Evolutionary conservation across 2,329 filamentous ascomycete genomes (phyloP), one percentile per base, ranked within the genome.

Genomic region (Fusarium aywerte): DNA sequence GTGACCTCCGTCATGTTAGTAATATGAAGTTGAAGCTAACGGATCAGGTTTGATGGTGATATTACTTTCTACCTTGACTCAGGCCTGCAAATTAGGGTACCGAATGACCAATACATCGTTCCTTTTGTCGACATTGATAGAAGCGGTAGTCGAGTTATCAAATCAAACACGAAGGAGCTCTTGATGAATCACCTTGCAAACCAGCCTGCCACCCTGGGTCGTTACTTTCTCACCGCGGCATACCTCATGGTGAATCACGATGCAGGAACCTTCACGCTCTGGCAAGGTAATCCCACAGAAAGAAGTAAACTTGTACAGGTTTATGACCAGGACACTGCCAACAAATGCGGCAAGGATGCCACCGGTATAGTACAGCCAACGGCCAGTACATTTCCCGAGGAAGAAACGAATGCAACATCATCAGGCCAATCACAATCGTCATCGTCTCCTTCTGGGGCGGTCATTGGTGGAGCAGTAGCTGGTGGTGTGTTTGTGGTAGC

Each of bases 161-260:
- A 76, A 33, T 51, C 48, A 1, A 48, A 57, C 5, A 21, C 35
- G 10, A 61, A 69, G 4, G 74, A 75, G 50, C 67, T 76, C 13
- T 49, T 74, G 27, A 67, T 77, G 16, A 73, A 71, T 42, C 51
- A 38, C 10, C 27, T 73, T 7, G 54, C 27, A 7, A 52, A 61
- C 27, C 62, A 72, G 31, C 68, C 66, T 3, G 62, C 73, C 2
- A 76, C 72, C 2, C 62, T 78, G 0, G 76, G 76, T 10, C 75
- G 75, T 6, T 76, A 76, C 42, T 78, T 78, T 52, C 61, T 77
- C 12, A 77, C 76, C 1, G 58, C 73, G 2, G 76, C 75, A 6
- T 78, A 78, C 31, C 67, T 78, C 4, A 78, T 78, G 76, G 74
- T 78, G 18, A 70, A 78, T 32, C 71, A 74, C 36, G 76, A 78